phyloP scores from a whole-genome alignment of 2,329 filamentous ascomycete species.

The Piedraia hortae region DNA sequence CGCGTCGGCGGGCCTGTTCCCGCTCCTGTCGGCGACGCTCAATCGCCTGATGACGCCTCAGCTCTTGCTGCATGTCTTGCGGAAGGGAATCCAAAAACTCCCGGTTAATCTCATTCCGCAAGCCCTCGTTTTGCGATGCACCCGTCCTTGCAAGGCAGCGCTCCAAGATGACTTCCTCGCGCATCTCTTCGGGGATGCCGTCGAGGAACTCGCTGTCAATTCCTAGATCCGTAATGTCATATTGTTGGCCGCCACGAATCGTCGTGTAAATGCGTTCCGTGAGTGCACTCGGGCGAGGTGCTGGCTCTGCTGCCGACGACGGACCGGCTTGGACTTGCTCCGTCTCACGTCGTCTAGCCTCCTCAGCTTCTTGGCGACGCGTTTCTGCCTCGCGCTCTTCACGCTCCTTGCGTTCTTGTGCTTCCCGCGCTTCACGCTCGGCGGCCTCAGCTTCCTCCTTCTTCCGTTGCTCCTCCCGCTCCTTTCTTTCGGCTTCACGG shows the following conservation, averaged over 20 bases:
- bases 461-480: slow-evolving; percentile 31
- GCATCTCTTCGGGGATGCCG: slow-evolving; percentile 86
- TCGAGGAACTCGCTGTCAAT: slow-evolving; percentile 89
- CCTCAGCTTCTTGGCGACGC: slow-evolving; percentile 7
- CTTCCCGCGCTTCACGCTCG: slow-evolving; percentile 24
- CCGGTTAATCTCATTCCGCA: slow-evolving; percentile 61
- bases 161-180: slow-evolving; percentile 84
- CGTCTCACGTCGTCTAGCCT: slow-evolving; percentile 3
- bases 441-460: slow-evolving; percentile 33
- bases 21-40: slow-evolving; percentile 72
- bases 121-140: slow-evolving; percentile 41
- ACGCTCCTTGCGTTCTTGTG: slow-evolving; percentile 22
- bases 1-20: slow-evolving; percentile 44
- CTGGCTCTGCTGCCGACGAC: slow-evolving; percentile 17
- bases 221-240: slow-evolving; percentile 81
- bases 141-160: slow-evolving; percentile 63
- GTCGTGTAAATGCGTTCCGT: slow-evolving; percentile 39
- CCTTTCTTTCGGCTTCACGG: slow-evolving; percentile 34
- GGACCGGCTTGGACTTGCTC: slow-evolving; percentile 21
- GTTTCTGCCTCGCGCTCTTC: slow-evolving; percentile 12
- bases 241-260: slow-evolving; percentile 57
- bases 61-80: slow-evolving; percentile 65
- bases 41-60: slow-evolving; percentile 68
- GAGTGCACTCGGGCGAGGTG: slow-evolving; percentile 15
- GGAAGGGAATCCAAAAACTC: slow-evolving; percentile 87